Evolutionary conservation across 305 asterid genomes (phyloP), one percentile per base, ranked within the genome.

Genomic region (Fraxinus dipetala): DNA sequence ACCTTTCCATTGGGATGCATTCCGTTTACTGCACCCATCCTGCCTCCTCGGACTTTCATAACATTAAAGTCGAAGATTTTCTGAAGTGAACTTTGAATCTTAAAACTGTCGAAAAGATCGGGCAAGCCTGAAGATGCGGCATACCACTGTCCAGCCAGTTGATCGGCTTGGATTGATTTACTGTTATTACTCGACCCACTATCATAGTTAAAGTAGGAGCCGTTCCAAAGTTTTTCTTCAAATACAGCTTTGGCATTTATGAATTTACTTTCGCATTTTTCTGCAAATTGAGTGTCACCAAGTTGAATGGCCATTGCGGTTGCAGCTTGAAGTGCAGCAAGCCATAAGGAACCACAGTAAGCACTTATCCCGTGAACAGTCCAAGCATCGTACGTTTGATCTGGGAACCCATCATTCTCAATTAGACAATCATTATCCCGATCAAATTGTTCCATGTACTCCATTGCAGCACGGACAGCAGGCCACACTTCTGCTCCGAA

Each of bases 91-190:
- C 98, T 93, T 45, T 80, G 85, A 78, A 96, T 92, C 90, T 92
- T 93, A 83, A 18, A 65, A 28, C 87, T 91, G 14, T 89, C 95
- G 28, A 96, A 96, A 31, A 96, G 93, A 85, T 95, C 87, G 4
- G 99, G 97, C 87, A 96, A 89, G n/a, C 99, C 99, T 9, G 99
- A 93, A 31, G 98, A 92, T 0, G 99, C 98, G 5, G 92, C 81
- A 85, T 94, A 96, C 99, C 98, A 96, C 86, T 96, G 99, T 16
- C 99, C 99, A 0, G 98, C 98, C n/a, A 96, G 91, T 77, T 96
- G 99, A 89, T 96, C 99, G 1, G 98, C 88, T 86, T 96, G 99
- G 76, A 96, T 96, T 16, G 99, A 96, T 81, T 93, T 94, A 83
- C 98, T 96, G 78, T 96, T 96, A 56, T 91, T 86, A 84, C 99